These are phyloP conservation scores for Clitoria ternatea DNA, from an alignment of 306 rosid genomes.

Conservation along the genomic window DNA sequence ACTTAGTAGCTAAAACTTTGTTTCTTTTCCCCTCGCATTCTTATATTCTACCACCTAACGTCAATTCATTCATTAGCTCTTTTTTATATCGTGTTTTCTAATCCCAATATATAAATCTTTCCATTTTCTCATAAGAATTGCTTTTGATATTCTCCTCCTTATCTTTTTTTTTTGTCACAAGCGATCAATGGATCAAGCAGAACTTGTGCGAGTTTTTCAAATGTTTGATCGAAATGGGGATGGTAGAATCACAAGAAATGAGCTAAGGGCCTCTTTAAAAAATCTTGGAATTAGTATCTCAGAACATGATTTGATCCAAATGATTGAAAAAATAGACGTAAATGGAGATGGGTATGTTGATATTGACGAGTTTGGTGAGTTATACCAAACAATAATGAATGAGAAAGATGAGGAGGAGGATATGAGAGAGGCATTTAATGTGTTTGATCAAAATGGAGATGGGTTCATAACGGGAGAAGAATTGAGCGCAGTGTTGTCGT, in stretches of 20 bases:
- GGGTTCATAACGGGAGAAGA: conserved; percentile 44
- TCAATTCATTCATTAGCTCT: neutral
- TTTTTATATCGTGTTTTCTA: neutral
- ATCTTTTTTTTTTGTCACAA: neutral
- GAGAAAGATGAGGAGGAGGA: conserved; percentile 45
- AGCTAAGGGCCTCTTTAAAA: conserved; percentile 32
- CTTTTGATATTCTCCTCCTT: conserved; percentile 5
- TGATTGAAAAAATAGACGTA: conserved; percentile 42
- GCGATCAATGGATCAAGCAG: conserved; percentile 32
- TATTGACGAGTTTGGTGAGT: conserved; percentile 35
- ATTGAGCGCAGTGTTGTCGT: conserved; percentile 33
- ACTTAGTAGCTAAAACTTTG: neutral
- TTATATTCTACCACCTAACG: neutral
- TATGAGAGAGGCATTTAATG: conserved; percentile 43
- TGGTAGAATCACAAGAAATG: conserved; percentile 34
- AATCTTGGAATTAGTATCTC: conserved; percentile 33
- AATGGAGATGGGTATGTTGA: conserved; percentile 46
- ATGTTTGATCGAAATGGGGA: conserved; percentile 47
- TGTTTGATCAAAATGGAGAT: conserved; percentile 48
- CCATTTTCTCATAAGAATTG: neutral
- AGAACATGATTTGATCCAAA: conserved; percentile 29
- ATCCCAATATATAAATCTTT: neutral
- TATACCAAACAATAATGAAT: conserved; percentile 35
- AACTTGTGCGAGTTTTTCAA: conserved; percentile 37
- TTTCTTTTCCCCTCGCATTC: neutral